phyloP scores from a whole-genome alignment of 805 yeast species.

The Yarrowia yakushimensis region DNA sequence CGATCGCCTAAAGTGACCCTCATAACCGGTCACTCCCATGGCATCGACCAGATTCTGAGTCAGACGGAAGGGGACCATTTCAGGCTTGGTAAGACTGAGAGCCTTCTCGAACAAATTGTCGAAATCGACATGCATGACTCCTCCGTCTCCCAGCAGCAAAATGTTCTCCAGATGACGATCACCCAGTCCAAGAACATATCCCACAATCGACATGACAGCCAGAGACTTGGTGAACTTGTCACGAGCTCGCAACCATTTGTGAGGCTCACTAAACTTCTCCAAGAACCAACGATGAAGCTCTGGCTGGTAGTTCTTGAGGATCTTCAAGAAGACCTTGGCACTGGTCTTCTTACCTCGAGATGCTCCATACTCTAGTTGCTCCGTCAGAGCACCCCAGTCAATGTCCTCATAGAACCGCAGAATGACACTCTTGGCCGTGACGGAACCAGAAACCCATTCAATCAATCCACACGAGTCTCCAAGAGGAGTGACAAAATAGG shows the following conservation, averaged over 20 bases:
- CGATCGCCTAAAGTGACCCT: slow-evolving; percentile 81
- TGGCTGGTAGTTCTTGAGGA: slow-evolving; percentile 39
- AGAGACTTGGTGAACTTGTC: slow-evolving; percentile 69
- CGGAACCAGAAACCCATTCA: slow-evolving; percentile 79
- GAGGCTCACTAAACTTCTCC: slow-evolving; percentile 85
- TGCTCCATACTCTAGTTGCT: not conserved
- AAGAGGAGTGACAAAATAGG: slow-evolving; percentile 85
- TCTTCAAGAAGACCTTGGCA: slow-evolving; percentile 35
- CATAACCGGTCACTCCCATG: slow-evolving; percentile 80
- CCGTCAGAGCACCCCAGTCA: slow-evolving; percentile 30
- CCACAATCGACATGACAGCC: slow-evolving; percentile 97
- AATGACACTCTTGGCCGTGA: slow-evolving; percentile 65
- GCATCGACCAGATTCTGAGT: slow-evolving; percentile 90
- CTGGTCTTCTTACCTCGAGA: not conserved
- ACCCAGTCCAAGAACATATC: slow-evolving; percentile 89
- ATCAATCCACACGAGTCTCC: slow-evolving; percentile 85
- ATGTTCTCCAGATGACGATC: slow-evolving; percentile 96
- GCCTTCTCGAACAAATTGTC: slow-evolving; percentile 90
- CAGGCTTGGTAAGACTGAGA: slow-evolving; percentile 73
- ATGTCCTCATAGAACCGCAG: slow-evolving; percentile 42
- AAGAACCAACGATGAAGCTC: slow-evolving; percentile 84
- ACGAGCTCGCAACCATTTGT: slow-evolving; percentile 78
- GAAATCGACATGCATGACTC: slow-evolving; percentile 88
- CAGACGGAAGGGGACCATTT: slow-evolving; percentile 87
- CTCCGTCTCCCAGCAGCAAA: slow-evolving; percentile 71